Evolutionary conservation across 192 early-diverging fungal genomes (phyloP).

Genomic region (Rhizoclosmatium globosum): DNA sequence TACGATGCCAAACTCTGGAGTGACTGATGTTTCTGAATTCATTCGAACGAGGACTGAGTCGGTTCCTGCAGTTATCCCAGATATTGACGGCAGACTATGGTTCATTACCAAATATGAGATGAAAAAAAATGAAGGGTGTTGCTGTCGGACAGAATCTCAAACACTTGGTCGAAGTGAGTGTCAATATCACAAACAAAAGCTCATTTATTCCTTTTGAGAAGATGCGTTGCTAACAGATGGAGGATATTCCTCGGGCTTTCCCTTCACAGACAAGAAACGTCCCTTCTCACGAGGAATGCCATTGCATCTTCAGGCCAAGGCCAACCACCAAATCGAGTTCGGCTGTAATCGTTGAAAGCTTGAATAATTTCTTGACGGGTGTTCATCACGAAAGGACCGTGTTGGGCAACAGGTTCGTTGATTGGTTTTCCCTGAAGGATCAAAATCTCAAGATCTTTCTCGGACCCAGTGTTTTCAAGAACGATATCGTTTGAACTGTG

Average conservation of each 20-base stretch:
- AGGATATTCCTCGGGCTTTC: slow-evolving; percentile 25
- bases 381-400: slow-evolving; percentile 71
- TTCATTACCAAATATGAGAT: too few species aligned
- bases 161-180: too few species aligned
- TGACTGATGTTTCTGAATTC: too few species aligned
- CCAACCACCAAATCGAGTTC: slow-evolving; percentile 44
- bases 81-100: too few species aligned
- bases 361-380: slow-evolving; percentile 58
- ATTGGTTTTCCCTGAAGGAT: slow-evolving; percentile 66
- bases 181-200: too few species aligned
- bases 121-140: too few species aligned
- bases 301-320: slow-evolving; percentile 31
- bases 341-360: slow-evolving; percentile 31
- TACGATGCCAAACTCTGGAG: too few species aligned
- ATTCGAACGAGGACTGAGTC: too few species aligned
- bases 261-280: slow-evolving; percentile 18
- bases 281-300: slow-evolving; percentile 26
- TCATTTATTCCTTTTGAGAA: too few species aligned
- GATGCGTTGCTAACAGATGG: neutral
- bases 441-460: slow-evolving; percentile 62
- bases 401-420: slow-evolving; percentile 62
- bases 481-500: slow-evolving; percentile 51
- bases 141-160: too few species aligned
- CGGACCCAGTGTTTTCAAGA: slow-evolving; percentile 38
- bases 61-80: too few species aligned